Base-by-base conservation (phyloP, 108 stramenopile genomes). In the Fragilaria crotonensis region DNA sequence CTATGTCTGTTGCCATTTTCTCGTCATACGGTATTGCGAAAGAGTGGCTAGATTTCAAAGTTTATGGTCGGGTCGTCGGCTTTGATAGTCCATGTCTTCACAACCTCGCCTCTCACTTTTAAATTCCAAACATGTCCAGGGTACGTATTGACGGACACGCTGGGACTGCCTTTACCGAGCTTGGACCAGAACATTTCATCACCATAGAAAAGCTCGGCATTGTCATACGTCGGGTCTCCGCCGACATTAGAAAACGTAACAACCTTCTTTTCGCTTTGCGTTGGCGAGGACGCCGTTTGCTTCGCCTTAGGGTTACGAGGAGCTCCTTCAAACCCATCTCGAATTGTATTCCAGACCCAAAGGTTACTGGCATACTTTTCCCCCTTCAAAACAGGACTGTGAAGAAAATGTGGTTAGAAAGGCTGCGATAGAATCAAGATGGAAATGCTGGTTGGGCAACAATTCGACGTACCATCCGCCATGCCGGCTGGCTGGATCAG, bases 361-460 rank as follows among this genome's bases (percentile, higher is more conserved):
- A 87, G 68, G 67, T 87, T 87, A 18, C 82, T 83, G 25, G 92
- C 88, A 67, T 79, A 88, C 57, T 93, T 89, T 52, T 75, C 68
- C 14, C 73, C 73, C 9, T 69, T 46, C 21, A 78, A 49, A 17
- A 73, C 83, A 59, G 54, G 96, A 82, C 36, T 41, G 7, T 7
- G 36, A n/a, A n/a, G n/a, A n/a, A n/a, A n/a, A n/a, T n/a, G n/a
- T n/a, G n/a, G n/a, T n/a, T n/a, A n/a, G n/a, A n/a, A n/a, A n/a
- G n/a, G n/a, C n/a, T n/a, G n/a, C n/a, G n/a, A n/a, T n/a, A n/a
- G n/a, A n/a, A n/a, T n/a, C n/a, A n/a, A n/a, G n/a, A n/a, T n/a
- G n/a, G n/a, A n/a, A n/a, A n/a, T n/a, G n/a, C n/a, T n/a, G n/a
- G n/a, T n/a, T n/a, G n/a, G n/a, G n/a, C n/a, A n/a, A n/a, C n/a